Percentiles rank a stretch among this genome's conserved stretches.
phyloP scores from a whole-genome alignment of 2,329 filamentous ascomycete genomes.

The Diatrype stigma region DNA sequence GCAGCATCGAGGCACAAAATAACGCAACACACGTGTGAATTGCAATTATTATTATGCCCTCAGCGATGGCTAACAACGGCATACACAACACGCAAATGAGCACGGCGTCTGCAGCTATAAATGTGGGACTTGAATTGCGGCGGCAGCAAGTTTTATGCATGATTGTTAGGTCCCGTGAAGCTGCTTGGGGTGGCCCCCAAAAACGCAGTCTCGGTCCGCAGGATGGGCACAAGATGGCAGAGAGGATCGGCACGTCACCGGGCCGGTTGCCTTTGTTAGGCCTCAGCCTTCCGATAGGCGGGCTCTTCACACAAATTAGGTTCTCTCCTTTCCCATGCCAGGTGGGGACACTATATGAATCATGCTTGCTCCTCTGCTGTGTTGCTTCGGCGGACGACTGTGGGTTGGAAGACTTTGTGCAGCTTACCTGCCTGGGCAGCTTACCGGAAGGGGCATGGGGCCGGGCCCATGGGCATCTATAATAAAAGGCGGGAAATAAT shows the following conservation, averaged over 20 bases:
- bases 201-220: background rate
- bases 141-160: background rate
- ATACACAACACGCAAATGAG: background rate
- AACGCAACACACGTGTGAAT: background rate
- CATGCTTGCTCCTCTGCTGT: background rate
- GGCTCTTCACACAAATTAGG: too few species aligned
- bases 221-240: background rate
- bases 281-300: background rate
- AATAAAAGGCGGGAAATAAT: too few species aligned
- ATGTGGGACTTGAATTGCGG: background rate
- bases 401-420: too few species aligned
- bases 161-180: background rate
- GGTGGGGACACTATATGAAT: background rate
- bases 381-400: background rate
- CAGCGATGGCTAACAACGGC: too few species aligned
- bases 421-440: too few species aligned
- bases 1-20: background rate
- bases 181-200: background rate
- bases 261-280: background rate
- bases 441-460: too few species aligned
- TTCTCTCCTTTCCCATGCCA: too few species aligned
- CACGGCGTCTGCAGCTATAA: background rate
- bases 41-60: too few species aligned
- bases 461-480: too few species aligned
- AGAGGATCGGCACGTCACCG: background rate